Conservation (phyloP, 768 basidiomycete species). For the Mycena rebaudengoi region DNA sequence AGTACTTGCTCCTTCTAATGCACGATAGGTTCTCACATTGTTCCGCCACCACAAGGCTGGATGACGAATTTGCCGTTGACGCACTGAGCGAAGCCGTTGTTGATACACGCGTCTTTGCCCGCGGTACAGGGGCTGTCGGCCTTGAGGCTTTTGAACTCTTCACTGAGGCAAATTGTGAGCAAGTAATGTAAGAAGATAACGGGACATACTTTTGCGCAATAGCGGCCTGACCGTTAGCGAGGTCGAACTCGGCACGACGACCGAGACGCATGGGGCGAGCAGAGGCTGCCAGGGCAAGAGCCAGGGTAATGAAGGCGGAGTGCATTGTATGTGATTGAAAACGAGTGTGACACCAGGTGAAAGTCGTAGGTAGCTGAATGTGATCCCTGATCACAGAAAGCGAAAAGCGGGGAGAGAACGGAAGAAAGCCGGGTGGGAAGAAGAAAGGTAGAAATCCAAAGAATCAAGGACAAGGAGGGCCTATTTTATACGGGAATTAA, state of each 20-base stretch:
- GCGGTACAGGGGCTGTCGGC: conserved; percentile 44
- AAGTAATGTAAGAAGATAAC: background rate
- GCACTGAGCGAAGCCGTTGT: conserved; percentile 62
- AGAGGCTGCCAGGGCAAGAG: conserved; percentile 37
- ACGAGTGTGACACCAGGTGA: conserved; percentile 37
- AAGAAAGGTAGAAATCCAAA: too few species aligned
- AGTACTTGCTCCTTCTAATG: background rate
- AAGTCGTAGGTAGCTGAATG: conserved; percentile 12
- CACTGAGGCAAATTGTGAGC: conserved; percentile 28
- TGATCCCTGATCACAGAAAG: too few species aligned
- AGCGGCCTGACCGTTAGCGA: conserved; percentile 51
- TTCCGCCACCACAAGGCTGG: conserved; percentile 43
- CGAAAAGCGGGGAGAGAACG: too few species aligned
- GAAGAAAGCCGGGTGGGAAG: too few species aligned
- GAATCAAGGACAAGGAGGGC: too few species aligned
- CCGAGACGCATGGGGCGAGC: conserved; percentile 44
- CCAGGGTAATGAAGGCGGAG: conserved; percentile 45
- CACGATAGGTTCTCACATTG: conserved; percentile 37
- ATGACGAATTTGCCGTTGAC: conserved; percentile 54
- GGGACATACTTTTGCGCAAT: conserved; percentile 48
- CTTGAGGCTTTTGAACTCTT: conserved; percentile 43
- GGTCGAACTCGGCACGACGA: conserved; percentile 39
- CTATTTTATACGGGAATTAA: too few species aligned
- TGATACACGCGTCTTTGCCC: conserved; percentile 57
- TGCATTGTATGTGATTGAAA: conserved; percentile 43